Conservation (phyloP, 352 stramenopile species). For the Pythium monospermum region DNA sequence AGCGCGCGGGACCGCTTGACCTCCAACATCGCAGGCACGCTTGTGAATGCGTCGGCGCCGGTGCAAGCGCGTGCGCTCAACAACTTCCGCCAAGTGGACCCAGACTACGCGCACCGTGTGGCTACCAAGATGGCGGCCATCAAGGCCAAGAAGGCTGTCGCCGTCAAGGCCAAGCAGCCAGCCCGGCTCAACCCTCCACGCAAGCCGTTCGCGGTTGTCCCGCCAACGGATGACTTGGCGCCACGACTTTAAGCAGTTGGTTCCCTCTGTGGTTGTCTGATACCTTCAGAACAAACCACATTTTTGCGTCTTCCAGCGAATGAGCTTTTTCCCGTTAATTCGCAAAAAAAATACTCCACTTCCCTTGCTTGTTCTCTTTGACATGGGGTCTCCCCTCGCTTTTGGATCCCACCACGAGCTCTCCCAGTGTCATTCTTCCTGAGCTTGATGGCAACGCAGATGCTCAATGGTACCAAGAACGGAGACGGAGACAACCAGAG, state of each 20-base stretch:
- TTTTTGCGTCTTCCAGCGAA: too few species aligned
- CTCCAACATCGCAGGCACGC: constrained; percentile 82
- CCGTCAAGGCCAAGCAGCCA: constrained; percentile 18
- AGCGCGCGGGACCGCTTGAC: constrained; percentile 71
- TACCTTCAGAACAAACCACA: too few species aligned
- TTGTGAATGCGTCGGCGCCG: constrained; percentile 69
- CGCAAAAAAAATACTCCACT: too few species aligned
- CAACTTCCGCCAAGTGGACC: constrained; percentile 86
- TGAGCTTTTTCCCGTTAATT: too few species aligned
- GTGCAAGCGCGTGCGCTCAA: constrained; percentile 81
- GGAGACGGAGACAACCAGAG: too few species aligned
- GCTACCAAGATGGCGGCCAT: constrained; percentile 63
- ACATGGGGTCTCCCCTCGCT: too few species aligned
- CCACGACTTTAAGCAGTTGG: constrained; percentile 42
- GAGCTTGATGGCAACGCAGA: too few species aligned
- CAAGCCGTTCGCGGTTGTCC: constrained; percentile 44
- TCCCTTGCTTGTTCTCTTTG: too few species aligned
- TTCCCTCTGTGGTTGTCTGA: too few species aligned
- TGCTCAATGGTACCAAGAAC: too few species aligned
- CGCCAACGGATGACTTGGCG: constrained; percentile 40
- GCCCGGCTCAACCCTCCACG: constrained; percentile 57
- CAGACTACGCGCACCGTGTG: constrained; percentile 80
- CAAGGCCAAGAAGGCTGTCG: constrained; percentile 15
- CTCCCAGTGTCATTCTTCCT: too few species aligned
- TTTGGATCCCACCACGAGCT: too few species aligned